Conservation (phyloP, 495 filamentous ascomycete genomes). For the Penicillium crystallinum region DNA sequence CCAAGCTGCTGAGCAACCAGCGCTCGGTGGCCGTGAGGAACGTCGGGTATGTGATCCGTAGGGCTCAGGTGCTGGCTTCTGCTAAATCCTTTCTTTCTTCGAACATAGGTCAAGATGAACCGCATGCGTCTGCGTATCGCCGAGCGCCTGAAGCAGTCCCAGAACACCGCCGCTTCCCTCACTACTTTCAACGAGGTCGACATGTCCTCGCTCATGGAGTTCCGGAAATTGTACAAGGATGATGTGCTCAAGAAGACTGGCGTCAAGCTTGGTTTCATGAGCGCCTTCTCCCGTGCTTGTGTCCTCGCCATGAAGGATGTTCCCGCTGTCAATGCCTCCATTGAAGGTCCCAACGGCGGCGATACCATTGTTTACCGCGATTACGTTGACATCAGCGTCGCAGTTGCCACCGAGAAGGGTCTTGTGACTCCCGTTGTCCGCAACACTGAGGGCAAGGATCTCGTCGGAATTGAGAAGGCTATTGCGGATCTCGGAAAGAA, state of each 20-base stretch:
- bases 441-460: slow-evolving; percentile 81
- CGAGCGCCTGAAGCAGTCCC: slow-evolving; percentile 96
- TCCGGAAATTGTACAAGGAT: slow-evolving; percentile 95
- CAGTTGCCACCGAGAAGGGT: slow-evolving; percentile 96
- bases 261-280: slow-evolving; percentile 98
- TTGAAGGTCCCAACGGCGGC: slow-evolving; percentile 89
- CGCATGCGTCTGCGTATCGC: slow-evolving; percentile 96
- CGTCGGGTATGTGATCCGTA: slow-evolving; percentile 61
- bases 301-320: slow-evolving; percentile 92
- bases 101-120: slow-evolving; percentile 94
- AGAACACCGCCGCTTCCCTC: slow-evolving; percentile 95
- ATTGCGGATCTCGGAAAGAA: slow-evolving; percentile 96
- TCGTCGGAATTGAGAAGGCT: slow-evolving; percentile 82
- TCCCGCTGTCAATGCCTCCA: slow-evolving; percentile 94
- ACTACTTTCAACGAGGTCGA: slow-evolving; percentile 99
- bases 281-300: slow-evolving; percentile 88
- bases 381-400: slow-evolving; percentile 96
- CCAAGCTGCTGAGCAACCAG: slow-evolving; percentile 25
- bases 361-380: slow-evolving; percentile 98
- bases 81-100: too few species aligned
- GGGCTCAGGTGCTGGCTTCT: neutral
- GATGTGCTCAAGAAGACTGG: slow-evolving; percentile 92
- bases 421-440: slow-evolving; percentile 95
- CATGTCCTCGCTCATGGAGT: slow-evolving; percentile 96
- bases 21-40: slow-evolving; percentile 77